These are phyloP conservation scores for Solanum sitiens DNA, from an alignment of 257 asterid genomes.

Conservation along the genomic window DNA sequence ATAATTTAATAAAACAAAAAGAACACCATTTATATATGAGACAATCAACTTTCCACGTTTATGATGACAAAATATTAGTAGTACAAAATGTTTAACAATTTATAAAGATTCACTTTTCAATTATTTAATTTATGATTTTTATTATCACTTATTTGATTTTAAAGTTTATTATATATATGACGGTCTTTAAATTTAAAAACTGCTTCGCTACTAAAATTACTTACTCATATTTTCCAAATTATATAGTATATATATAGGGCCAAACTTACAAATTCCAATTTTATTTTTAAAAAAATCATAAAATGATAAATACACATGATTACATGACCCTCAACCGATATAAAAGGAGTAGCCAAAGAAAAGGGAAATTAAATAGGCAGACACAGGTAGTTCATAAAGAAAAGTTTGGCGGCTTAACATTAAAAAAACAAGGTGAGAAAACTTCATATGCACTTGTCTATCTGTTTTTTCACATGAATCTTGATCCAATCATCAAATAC, in stretches of 20 bases:
- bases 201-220: neutral
- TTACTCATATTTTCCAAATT: neutral
- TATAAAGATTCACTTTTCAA: too few species aligned
- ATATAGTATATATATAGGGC: too few species aligned
- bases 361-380: neutral
- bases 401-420: neutral
- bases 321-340: neutral
- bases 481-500: neutral
- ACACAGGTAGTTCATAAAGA: neutral
- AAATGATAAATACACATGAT: neutral
- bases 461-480: slow-evolving; percentile 1
- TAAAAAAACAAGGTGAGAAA: neutral
- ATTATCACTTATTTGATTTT: too few species aligned
- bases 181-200: neutral
- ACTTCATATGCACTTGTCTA: neutral
- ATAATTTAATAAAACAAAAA: too few species aligned
- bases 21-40: neutral
- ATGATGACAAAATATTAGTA: too few species aligned
- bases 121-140: too few species aligned
- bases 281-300: neutral
- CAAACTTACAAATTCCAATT: neutral
- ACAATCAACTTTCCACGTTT: neutral
- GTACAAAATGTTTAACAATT: too few species aligned
- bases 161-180: too few species aligned
- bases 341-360: neutral